Base-by-base conservation (phyloP, 495 filamentous ascomycete genomes). In the Daldinia concentrica region DNA sequence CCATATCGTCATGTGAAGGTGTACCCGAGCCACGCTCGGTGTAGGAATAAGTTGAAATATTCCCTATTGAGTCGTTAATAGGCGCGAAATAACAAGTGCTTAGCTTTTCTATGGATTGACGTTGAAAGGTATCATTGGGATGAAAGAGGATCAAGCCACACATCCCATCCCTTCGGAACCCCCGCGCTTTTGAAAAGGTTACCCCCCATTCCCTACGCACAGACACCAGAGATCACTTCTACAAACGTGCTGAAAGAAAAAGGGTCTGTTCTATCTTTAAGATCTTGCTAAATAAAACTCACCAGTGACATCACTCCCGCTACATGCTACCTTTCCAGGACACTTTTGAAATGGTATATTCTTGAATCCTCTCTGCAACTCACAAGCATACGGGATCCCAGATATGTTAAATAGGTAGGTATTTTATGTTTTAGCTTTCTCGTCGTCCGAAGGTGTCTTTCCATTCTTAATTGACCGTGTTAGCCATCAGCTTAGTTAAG, bases 81-180 rank as follows among this genome's bases (percentile, higher is more conserved):
- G 11, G 5, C 11, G 34, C 34, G 9, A 14, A 36, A 36, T 36
- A 41, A 17, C 39, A 41, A 17, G 15, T 6, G 6, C 39, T 41
- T 48, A 48, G 17, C 43, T 14, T 24, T 48, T 9, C 8, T 48
- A 5, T 30, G 17, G 27, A 30, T 29, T 11, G 26, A 54, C 24
- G 50, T 54, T 9, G 30, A 54, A 34, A 6, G 36, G 57, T 57
- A 34, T 68, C 64, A 66, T 60, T 43, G 24, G 64, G 55, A 58
- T 51, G 55, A 58, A 51, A 66, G 4, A 26, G 45, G 50, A 54
- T 54, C 22, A 7, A 54, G 50, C 50, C 14, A 54, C 27, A 27
- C 50, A 54, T 48, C 43, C 43, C 19, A 48, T 8, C 43, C 8
- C 7, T 11, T 48, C 17, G 43, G 43, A 19, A 48, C 43, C 43